A percentile compares a stretch with the other conserved stretches of the same genome.
These are phyloP conservation scores for Fusarium chaquense DNA, from an alignment of 2,329 filamentous ascomycete species.

Conservation along the genomic window DNA sequence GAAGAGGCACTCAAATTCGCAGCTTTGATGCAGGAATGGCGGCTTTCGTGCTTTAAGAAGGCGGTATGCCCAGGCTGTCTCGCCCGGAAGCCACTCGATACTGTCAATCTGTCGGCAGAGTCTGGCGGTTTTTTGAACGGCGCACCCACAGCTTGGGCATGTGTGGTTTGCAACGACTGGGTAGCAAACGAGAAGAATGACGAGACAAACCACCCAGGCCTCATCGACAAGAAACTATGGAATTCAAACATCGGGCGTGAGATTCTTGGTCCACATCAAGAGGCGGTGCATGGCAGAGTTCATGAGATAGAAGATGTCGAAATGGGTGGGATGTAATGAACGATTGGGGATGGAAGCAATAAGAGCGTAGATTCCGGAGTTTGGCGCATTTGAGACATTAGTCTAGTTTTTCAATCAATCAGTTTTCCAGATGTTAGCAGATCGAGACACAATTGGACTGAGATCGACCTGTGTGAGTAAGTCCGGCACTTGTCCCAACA, in stretches of 20 bases:
- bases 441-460: neutral
- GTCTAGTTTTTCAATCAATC: conserved; percentile 13
- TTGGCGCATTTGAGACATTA: conserved; percentile 27
- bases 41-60: conserved; percentile 39
- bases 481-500: conserved; percentile 10
- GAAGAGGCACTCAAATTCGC: conserved; percentile 41
- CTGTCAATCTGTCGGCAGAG: conserved; percentile 38
- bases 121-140: conserved; percentile 21
- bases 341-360: neutral
- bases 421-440: conserved; percentile 5
- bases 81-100: conserved; percentile 10
- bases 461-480: conserved; percentile 15
- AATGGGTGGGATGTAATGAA: neutral
- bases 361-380: conserved; percentile 17
- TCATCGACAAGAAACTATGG: conserved; percentile 41
- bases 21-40: conserved; percentile 47
- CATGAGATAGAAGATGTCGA: conserved; percentile 19
- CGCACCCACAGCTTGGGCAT: conserved; percentile 48
- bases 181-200: conserved; percentile 47
- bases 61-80: conserved; percentile 52
- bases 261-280: conserved; percentile 11
- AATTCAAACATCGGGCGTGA: conserved; percentile 12
- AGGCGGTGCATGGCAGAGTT: conserved; percentile 1
- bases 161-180: conserved; percentile 52
- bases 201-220: conserved; percentile 24